These are phyloP conservation scores for Neurospora sp. DNA, from an alignment of 495 filamentous ascomycete species.

Conservation along the genomic window DNA sequence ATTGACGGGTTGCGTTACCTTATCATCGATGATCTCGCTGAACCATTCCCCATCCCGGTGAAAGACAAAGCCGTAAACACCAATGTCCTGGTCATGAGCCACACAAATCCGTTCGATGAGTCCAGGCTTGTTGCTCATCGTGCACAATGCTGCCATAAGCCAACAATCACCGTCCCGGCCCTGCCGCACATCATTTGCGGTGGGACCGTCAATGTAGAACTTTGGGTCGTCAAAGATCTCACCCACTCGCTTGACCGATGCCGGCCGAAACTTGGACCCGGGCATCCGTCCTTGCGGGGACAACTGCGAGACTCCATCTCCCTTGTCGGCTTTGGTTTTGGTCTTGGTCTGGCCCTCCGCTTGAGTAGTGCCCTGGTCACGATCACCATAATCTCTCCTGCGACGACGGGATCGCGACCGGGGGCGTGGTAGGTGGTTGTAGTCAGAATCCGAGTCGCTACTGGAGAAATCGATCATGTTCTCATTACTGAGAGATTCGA, in stretches of 20 bases:
- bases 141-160: conserved; percentile 80
- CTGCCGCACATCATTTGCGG: conserved; percentile 73
- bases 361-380: not conserved
- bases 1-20: conserved; percentile 11
- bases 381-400: not conserved
- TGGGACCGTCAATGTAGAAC: conserved; percentile 77
- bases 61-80: conserved; percentile 94
- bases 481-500: conserved; percentile 48
- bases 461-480: conserved; percentile 2
- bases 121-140: conserved; percentile 67
- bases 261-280: conserved; percentile 36
- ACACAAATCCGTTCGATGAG: conserved; percentile 79
- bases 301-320: not conserved
- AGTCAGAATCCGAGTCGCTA: conserved; percentile 4
- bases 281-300: conserved; percentile 9
- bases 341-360: not conserved
- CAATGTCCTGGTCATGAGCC: conserved; percentile 65
- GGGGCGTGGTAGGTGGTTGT: not conserved
- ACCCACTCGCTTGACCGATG: conserved; percentile 56
- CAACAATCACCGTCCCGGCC: conserved; percentile 82
- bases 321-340: not conserved
- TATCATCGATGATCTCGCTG: conserved; percentile 74
- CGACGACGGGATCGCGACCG: not conserved
- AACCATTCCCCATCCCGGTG: conserved; percentile 90
- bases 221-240: conserved; percentile 83